These are phyloP conservation scores for Xylaria nigripes DNA, from an alignment of 495 filamentous ascomycete genomes.

Conservation along the genomic window DNA sequence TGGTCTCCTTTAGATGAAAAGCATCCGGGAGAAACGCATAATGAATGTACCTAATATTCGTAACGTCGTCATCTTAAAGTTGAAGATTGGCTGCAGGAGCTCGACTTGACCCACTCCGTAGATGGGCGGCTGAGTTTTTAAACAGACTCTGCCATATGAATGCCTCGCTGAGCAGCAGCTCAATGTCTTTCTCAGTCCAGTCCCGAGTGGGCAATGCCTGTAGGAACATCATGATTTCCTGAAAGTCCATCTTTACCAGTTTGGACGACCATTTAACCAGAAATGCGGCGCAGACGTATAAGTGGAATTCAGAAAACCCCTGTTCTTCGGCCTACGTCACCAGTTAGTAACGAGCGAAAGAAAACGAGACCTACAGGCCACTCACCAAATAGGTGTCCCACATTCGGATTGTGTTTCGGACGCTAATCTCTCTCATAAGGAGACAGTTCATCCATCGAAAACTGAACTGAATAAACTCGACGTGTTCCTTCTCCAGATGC, in stretches of 20 bases:
- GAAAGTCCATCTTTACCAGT: slow-evolving; percentile 93
- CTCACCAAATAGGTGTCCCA: slow-evolving; percentile 98
- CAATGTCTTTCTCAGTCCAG: slow-evolving; percentile 98
- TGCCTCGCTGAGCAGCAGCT: slow-evolving; percentile 87
- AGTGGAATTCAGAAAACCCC: slow-evolving; percentile 94
- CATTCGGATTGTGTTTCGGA: slow-evolving; percentile 94
- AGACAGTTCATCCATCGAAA: slow-evolving; percentile 99
- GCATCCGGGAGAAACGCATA: background rate
- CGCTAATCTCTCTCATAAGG: slow-evolving; percentile 92
- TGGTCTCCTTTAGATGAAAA: background rate
- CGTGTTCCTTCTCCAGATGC: slow-evolving; percentile 79
- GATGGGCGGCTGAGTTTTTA: slow-evolving; percentile 76
- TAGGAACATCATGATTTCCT: slow-evolving; percentile 99
- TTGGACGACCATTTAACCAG: slow-evolving; percentile 98
- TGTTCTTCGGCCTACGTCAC: slow-evolving; percentile 78
- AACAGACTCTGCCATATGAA: slow-evolving; percentile 95
- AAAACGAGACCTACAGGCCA: background rate
- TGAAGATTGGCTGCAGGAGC: slow-evolving; percentile 35
- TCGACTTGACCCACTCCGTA: slow-evolving; percentile 44
- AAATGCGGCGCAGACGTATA: slow-evolving; percentile 97
- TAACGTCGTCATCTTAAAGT: slow-evolving; percentile 24
- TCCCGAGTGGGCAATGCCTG: slow-evolving; percentile 88
- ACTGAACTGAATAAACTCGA: slow-evolving; percentile 98
- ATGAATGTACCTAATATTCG: background rate
- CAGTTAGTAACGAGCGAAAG: background rate